Evolutionary conservation across 768 basidiomycete species (phyloP), one percentile per base, ranked within the genome.

Genomic region (Nevesoporus exiguus): DNA sequence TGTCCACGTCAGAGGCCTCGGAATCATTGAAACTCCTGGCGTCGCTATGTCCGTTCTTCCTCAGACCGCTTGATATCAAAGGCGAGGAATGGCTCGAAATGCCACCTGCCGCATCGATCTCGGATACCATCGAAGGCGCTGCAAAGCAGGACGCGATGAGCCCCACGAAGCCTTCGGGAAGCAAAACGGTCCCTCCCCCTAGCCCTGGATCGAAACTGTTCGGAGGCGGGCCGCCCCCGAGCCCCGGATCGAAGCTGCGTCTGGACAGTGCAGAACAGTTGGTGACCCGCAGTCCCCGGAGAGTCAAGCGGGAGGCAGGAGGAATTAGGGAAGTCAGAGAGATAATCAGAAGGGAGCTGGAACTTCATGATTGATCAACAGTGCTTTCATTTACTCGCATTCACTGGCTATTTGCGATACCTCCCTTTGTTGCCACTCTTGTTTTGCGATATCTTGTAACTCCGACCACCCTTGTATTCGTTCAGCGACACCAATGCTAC

Each of bases 291-390:
- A 92, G 90, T 68, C 90, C 90, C 7, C 81, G 80, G 52, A 74
- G 81, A 55, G 84, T 93, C 33, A 86, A 83, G 64, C 77, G 76
- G 25, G 88, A 90, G 63, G 78, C 74, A 6, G 86, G 89, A 30
- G 88, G 90, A 0, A 74, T 93, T 60, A 78, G 90, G 36, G 81
- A 88, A 66, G 90, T 92, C 30, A 75, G 90, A 53, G 90, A 93
- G 70, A 85, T 89, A 63, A 88, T 93, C 64, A 79, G 88, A 61
- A 76, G 78, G 58, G 90, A 92, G 73, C 72, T 92, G 61, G 89
- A 91, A 71, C 67, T 85, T 58, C 76, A 83, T 49, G 88, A 89
- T 52, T 77, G 63, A 67, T 54, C 33, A 27, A 58, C 56, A 55
- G 30, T 69, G 66, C 67, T 67, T 57, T 59, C 61, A 68, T 71